phyloP scores from a whole-genome alignment of 345 rosid species.

The Eucalyptus victrix region DNA sequence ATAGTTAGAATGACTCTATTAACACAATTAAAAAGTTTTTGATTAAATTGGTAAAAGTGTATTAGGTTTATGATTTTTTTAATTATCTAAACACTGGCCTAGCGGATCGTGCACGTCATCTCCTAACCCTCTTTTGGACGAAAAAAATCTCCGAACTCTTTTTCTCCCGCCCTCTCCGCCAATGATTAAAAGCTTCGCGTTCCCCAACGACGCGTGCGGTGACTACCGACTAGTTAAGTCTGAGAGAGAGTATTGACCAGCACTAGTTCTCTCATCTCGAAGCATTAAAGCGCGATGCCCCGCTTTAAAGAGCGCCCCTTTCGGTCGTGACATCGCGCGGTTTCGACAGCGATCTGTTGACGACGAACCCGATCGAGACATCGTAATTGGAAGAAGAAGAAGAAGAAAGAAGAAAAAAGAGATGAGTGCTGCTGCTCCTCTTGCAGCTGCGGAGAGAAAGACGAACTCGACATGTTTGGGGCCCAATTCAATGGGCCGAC shows the following conservation, averaged over 20 bases:
- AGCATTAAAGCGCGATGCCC: neutral
- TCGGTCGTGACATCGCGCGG: neutral
- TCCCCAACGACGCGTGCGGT: neutral
- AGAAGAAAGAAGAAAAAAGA: too few species aligned
- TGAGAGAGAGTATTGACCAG: neutral
- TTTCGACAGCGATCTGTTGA: neutral
- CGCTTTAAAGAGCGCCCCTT: neutral
- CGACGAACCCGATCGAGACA: neutral
- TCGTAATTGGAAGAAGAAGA: neutral
- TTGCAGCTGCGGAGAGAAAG: neutral
- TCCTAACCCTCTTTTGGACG: neutral
- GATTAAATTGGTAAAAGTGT: fast-evolving
- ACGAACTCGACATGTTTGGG: neutral
- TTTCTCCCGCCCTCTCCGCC: neutral
- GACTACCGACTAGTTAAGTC: neutral
- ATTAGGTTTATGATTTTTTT: too few species aligned
- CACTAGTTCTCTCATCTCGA: neutral
- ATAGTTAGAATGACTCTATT: fast-evolving
- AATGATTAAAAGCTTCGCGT: neutral
- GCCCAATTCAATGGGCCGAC: neutral
- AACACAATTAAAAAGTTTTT: fast-evolving
- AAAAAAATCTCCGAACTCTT: neutral
- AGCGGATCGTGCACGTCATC: neutral
- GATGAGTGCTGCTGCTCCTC: neutral
- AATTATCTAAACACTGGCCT: neutral